Conservation (phyloP, 352 stramenopile species). For the Globisporangium yorkense region DNA sequence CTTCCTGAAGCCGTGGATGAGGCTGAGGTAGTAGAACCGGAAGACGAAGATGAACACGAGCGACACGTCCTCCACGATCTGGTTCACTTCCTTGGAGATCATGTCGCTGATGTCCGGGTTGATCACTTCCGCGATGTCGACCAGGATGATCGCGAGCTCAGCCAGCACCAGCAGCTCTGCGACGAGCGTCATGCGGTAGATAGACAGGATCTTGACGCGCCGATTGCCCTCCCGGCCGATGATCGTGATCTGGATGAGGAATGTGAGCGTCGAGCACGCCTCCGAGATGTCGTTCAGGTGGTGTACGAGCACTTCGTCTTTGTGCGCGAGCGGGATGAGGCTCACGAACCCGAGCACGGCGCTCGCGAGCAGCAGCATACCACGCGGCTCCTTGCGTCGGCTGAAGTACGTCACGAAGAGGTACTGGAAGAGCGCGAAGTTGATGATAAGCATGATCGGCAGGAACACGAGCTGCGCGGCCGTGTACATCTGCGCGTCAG, state of each 20-base stretch:
- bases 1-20: slow-evolving; percentile 12
- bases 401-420: slow-evolving; percentile 20
- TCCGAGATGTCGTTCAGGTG: slow-evolving; percentile 31
- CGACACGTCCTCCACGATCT: slow-evolving; percentile 17
- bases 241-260: slow-evolving; percentile 36
- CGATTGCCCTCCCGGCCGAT: slow-evolving; percentile 20
- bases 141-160: background rate
- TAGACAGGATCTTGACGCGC: slow-evolving; percentile 19
- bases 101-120: slow-evolving; percentile 4
- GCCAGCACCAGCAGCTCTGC: slow-evolving; percentile 19
- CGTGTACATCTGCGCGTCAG: slow-evolving; percentile 16
- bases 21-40: slow-evolving; percentile 31
- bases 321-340: slow-evolving; percentile 16
- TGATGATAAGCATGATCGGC: slow-evolving; percentile 32
- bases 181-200: slow-evolving; percentile 18
- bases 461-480: slow-evolving; percentile 13
- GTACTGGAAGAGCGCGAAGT: slow-evolving; percentile 37
- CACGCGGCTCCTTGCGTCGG: slow-evolving; percentile 5
- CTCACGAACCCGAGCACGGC: slow-evolving; percentile 15
- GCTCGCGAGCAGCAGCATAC: slow-evolving; percentile 5
- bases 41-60: slow-evolving; percentile 35
- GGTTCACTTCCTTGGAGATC: slow-evolving; percentile 4
- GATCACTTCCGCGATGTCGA: background rate
- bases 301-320: slow-evolving; percentile 9
- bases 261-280: slow-evolving; percentile 22